A percentile compares a stretch with the other conserved stretches of the same genome.
These are phyloP conservation scores for Cymbopogon citratus DNA, from an alignment of 176 grass and related monocot species.

Conservation along the genomic window DNA sequence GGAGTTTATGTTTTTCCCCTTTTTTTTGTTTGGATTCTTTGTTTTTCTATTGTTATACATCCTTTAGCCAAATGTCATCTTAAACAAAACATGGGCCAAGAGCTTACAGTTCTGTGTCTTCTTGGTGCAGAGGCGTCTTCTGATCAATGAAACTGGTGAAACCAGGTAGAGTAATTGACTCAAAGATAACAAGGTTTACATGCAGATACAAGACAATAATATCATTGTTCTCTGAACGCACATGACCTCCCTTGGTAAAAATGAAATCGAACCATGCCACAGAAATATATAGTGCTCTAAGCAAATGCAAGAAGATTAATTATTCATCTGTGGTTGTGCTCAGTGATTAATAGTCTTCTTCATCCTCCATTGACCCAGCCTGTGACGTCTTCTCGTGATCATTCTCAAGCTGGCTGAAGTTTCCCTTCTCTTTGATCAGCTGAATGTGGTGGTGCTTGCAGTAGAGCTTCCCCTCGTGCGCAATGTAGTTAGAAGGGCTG, in stretches of 20 bases:
- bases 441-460: slow-evolving; percentile 96
- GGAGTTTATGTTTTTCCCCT: not conserved
- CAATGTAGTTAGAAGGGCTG: slow-evolving; percentile 97
- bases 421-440: slow-evolving; percentile 92
- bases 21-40: not conserved
- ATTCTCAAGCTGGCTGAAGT: slow-evolving; percentile 83
- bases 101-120: not conserved
- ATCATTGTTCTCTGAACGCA: slow-evolving; percentile 31
- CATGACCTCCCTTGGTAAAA: slow-evolving; percentile 12
- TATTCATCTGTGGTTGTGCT: slow-evolving; percentile 32
- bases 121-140: not conserved
- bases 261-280: slow-evolving; percentile 1
- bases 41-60: not conserved
- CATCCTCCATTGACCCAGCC: slow-evolving; percentile 55
- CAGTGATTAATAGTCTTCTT: slow-evolving; percentile 40
- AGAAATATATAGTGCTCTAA: slow-evolving; percentile 21
- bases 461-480: slow-evolving; percentile 93
- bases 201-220: slow-evolving; percentile 23
- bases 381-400: slow-evolving; percentile 50
- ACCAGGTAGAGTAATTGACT: slow-evolving; percentile 5
- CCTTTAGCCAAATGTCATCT: not conserved
- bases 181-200: slow-evolving; percentile 42
- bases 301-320: slow-evolving; percentile 33
- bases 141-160: slow-evolving; percentile 11
- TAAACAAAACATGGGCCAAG: not conserved